Evolutionary conservation across 2,329 filamentous ascomycete species (phyloP).

Genomic region (Fusarium falciforme): DNA sequence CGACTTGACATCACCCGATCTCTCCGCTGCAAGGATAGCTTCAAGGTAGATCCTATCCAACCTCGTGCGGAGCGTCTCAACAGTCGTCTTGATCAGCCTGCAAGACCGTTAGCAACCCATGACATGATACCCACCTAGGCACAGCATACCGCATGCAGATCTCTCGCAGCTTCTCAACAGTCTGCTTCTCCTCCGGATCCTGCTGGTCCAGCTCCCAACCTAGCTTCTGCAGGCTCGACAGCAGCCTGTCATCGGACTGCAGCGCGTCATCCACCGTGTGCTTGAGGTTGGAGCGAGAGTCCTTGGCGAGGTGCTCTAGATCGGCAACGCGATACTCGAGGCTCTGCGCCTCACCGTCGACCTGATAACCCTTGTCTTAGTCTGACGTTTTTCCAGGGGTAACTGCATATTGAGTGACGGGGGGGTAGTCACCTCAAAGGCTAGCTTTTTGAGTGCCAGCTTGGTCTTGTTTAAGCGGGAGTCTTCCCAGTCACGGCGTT

Average conservation of each 20-base stretch:
- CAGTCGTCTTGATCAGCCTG: conserved; percentile 67
- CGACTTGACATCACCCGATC: conserved; percentile 40
- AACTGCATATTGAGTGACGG: neutral
- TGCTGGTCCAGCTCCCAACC: conserved; percentile 68
- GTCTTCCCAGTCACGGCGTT: conserved; percentile 46
- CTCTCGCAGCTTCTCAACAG: conserved; percentile 68
- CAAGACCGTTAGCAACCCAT: conserved; percentile 13
- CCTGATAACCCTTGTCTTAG: conserved; percentile 47
- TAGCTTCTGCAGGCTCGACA: conserved; percentile 74
- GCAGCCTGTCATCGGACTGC: conserved; percentile 72
- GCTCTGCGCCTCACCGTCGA: conserved; percentile 60
- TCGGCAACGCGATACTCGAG: conserved; percentile 61
- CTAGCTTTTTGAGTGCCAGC: conserved; percentile 55
- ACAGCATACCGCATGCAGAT: conserved; percentile 61
- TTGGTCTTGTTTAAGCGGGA: conserved; percentile 47
- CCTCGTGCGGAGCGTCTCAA: conserved; percentile 64
- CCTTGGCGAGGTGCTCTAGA: conserved; percentile 62
- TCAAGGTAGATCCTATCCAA: conserved; percentile 69
- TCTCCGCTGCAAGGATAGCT: conserved; percentile 49
- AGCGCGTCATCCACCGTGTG: conserved; percentile 63
- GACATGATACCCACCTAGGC: neutral
- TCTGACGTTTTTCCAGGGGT: neutral
- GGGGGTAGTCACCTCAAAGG: conserved; percentile 51
- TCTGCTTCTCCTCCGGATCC: conserved; percentile 62
- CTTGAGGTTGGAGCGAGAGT: conserved; percentile 57